phyloP scores from a whole-genome alignment of 2,329 filamentous ascomycete genomes.

The Lecanosticta acicola region DNA sequence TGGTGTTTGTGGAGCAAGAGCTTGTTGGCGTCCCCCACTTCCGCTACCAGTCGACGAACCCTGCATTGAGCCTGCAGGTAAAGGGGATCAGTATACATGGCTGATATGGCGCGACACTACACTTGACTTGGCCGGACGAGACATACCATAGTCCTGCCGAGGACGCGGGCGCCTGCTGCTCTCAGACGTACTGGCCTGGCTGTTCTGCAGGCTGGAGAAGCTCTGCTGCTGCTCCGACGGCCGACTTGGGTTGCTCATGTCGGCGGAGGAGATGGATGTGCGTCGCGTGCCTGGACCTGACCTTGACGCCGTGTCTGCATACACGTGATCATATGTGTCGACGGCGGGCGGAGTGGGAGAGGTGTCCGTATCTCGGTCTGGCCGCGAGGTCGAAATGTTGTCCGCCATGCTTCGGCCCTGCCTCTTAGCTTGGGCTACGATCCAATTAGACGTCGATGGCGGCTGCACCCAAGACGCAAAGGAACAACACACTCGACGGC shows the following conservation, averaged over 20 bases:
- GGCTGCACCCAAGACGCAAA: slow-evolving; percentile 4
- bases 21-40: slow-evolving; percentile 13
- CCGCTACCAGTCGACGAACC: slow-evolving; percentile 15
- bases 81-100: slow-evolving; percentile 2
- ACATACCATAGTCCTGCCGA: slow-evolving; percentile 29
- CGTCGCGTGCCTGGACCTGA: slow-evolving; percentile 19
- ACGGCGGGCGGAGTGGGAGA: neutral
- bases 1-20: slow-evolving; percentile 16
- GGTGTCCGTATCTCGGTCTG: neutral
- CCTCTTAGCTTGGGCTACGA: slow-evolving; percentile 9
- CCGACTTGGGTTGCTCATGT: slow-evolving; percentile 18
- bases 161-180: slow-evolving; percentile 18
- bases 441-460: slow-evolving; percentile 7
- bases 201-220: slow-evolving; percentile 23
- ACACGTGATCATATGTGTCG: slow-evolving; percentile 18
- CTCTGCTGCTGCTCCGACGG: slow-evolving; percentile 15
- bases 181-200: slow-evolving; percentile 24
- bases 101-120: neutral
- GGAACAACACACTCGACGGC: too few species aligned
- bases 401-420: slow-evolving; percentile 12
- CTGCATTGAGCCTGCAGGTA: slow-evolving; percentile 20
- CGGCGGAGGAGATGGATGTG: slow-evolving; percentile 20
- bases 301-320: slow-evolving; percentile 13
- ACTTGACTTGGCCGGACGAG: too few species aligned
- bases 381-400: slow-evolving; percentile 2